Conservation (phyloP, 2,329 filamentous ascomycete species). For the Clarireedia homoeocarpa region DNA sequence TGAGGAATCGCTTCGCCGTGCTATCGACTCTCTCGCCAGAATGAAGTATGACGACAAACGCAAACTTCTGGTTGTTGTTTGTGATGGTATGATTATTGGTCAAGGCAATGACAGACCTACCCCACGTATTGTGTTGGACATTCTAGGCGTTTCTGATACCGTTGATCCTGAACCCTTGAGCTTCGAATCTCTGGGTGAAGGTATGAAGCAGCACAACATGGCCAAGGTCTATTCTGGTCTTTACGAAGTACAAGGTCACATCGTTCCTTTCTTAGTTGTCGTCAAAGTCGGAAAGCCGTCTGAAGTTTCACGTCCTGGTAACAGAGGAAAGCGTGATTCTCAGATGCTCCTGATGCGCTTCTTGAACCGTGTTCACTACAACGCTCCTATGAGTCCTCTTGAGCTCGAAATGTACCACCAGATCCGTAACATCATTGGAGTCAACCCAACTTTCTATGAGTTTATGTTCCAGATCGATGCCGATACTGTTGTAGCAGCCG, state of each 20-base stretch:
- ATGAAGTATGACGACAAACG: conserved; percentile 99
- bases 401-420: conserved; percentile 99
- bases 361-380: conserved; percentile 98
- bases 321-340: conserved; percentile 98
- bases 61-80: conserved; percentile 86
- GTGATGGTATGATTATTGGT: conserved; percentile 99
- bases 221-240: conserved; percentile 96
- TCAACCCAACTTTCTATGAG: conserved; percentile 97
- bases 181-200: conserved; percentile 94
- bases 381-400: conserved; percentile 88
- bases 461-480: conserved; percentile 95
- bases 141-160: conserved; percentile 86
- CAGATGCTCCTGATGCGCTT: conserved; percentile 99
- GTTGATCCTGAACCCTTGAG: conserved; percentile 93
- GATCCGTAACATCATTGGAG: conserved; percentile 96
- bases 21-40: conserved; percentile 88
- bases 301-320: conserved; percentile 72
- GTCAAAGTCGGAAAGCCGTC: conserved; percentile 89
- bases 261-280: conserved; percentile 92
- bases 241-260: conserved; percentile 96
- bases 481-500: conserved; percentile 85
- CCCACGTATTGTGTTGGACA: conserved; percentile 91
- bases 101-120: conserved; percentile 96
- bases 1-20: conserved; percentile 91
- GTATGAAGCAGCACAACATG: conserved; percentile 98